A percentile compares a stretch with the other conserved stretches of the same genome.
These are phyloP conservation scores for Amanita subjunquillea DNA, from an alignment of 768 basidiomycete species.

Conservation along the genomic window DNA sequence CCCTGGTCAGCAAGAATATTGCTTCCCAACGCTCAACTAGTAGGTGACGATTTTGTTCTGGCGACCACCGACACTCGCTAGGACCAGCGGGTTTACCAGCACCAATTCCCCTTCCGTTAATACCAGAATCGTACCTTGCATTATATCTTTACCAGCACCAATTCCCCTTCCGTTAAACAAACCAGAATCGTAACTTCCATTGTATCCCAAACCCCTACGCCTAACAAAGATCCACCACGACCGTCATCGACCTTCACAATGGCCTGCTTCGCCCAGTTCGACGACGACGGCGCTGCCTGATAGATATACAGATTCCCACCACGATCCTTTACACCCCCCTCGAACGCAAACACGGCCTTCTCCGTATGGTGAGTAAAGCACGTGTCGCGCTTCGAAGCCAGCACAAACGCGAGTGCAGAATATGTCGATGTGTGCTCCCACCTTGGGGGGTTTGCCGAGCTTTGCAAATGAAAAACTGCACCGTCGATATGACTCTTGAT, in stretches of 20 bases:
- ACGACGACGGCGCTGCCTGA: slow-evolving; percentile 38
- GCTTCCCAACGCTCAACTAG: too few species aligned
- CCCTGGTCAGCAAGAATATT: too few species aligned
- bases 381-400: slow-evolving; percentile 86
- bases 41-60: too few species aligned
- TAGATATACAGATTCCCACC: slow-evolving; percentile 87
- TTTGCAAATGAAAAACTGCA: slow-evolving; percentile 41
- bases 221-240: slow-evolving; percentile 64
- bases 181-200: slow-evolving; percentile 34
- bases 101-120: slow-evolving; percentile 76
- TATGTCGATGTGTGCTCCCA: slow-evolving; percentile 83
- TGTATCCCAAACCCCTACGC: slow-evolving; percentile 45
- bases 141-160: slow-evolving; percentile 45
- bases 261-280: slow-evolving; percentile 67
- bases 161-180: slow-evolving; percentile 68
- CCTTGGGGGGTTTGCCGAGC: slow-evolving; percentile 13
- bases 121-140: slow-evolving; percentile 33
- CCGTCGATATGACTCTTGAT: slow-evolving; percentile 72
- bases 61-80: too few species aligned
- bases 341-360: slow-evolving; percentile 68
- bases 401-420: slow-evolving; percentile 85
- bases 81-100: slow-evolving; percentile 27
- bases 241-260: slow-evolving; percentile 70
- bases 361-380: slow-evolving; percentile 73
- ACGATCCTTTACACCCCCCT: slow-evolving; percentile 55